Evolutionary conservation across 2,329 filamentous ascomycete genomes (phyloP).

Genomic region (Fusarium sp.): DNA sequence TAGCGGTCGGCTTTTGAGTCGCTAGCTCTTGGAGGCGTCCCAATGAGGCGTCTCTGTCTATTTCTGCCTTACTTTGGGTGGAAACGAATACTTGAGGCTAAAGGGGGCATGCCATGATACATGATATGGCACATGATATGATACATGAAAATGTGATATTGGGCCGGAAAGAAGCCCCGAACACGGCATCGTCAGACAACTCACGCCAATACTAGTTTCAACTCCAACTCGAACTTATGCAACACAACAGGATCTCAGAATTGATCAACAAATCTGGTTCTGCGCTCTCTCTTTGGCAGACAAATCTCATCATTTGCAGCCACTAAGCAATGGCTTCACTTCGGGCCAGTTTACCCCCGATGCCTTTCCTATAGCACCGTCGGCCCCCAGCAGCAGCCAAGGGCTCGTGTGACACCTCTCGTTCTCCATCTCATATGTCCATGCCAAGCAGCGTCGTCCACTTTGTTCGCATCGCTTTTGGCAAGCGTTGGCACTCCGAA

Average conservation of each 20-base stretch:
- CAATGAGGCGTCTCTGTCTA: constrained; percentile 32
- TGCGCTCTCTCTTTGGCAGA: constrained; percentile 3
- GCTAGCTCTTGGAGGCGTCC: constrained; percentile 28
- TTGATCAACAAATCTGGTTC: constrained; percentile 9
- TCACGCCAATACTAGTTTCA: constrained; percentile 25
- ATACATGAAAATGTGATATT: constrained; percentile 11
- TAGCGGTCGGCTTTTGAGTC: constrained; percentile 42
- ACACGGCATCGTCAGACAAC: constrained; percentile 23
- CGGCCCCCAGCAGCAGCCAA: constrained; percentile 64
- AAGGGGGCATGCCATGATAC: constrained; percentile 30
- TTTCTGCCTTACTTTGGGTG: constrained; percentile 19
- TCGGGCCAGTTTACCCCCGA: constrained; percentile 54
- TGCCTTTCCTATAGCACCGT: constrained; percentile 45
- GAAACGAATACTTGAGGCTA: constrained; percentile 29
- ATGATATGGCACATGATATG: constrained; percentile 25
- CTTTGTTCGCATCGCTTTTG: constrained; percentile 59
- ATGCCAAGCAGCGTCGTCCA: constrained; percentile 63
- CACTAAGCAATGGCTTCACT: constrained; percentile 47
- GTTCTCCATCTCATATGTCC: constrained; percentile 62
- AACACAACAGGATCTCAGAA: constrained; percentile 14
- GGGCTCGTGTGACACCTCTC: constrained; percentile 62
- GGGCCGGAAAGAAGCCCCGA: constrained; percentile 23
- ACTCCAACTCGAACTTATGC: constrained; percentile 19
- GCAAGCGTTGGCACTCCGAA: constrained; percentile 61
- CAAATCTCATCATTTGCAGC: constrained; percentile 42